phyloP scores from a whole-genome alignment of 306 rosid species.

The Castanea mollissima region DNA sequence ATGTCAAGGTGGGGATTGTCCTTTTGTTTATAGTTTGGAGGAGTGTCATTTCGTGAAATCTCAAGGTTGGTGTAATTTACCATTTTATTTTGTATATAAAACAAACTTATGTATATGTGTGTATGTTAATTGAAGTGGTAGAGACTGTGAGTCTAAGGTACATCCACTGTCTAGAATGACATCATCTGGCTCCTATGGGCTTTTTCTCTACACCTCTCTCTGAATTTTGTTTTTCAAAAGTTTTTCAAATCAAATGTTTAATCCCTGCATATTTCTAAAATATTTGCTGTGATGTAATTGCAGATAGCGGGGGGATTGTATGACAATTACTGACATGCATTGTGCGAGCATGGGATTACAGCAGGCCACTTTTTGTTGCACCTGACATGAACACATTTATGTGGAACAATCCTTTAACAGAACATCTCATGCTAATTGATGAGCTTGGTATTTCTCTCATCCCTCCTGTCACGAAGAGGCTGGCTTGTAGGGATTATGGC shows the following conservation, averaged over 20 bases:
- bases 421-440: conserved; percentile 52
- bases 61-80: too few relatives aligned
- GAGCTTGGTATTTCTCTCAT: conserved; percentile 76
- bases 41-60: too few relatives aligned
- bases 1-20: too few relatives aligned
- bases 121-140: too few relatives aligned
- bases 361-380: conserved; percentile 72
- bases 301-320: conserved; percentile 79
- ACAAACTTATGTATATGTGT: background rate
- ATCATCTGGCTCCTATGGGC: background rate
- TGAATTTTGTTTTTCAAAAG: background rate
- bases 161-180: background rate
- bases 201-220: background rate
- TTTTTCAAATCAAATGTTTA: background rate
- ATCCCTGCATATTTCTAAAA: background rate
- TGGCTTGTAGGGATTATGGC: conserved; percentile 86
- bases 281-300: conserved; percentile 15
- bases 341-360: conserved; percentile 86
- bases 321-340: conserved; percentile 79
- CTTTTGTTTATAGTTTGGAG: too few relatives aligned
- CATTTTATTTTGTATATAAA: too few relatives aligned
- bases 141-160: background rate
- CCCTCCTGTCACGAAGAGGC: conserved; percentile 70
- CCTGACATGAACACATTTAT: conserved; percentile 72
- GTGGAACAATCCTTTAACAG: conserved; percentile 82